These are phyloP conservation scores for Cystobasidium slooffiae DNA, from an alignment of 1,284 basidiomycete genomes.

Conservation along the genomic window DNA sequence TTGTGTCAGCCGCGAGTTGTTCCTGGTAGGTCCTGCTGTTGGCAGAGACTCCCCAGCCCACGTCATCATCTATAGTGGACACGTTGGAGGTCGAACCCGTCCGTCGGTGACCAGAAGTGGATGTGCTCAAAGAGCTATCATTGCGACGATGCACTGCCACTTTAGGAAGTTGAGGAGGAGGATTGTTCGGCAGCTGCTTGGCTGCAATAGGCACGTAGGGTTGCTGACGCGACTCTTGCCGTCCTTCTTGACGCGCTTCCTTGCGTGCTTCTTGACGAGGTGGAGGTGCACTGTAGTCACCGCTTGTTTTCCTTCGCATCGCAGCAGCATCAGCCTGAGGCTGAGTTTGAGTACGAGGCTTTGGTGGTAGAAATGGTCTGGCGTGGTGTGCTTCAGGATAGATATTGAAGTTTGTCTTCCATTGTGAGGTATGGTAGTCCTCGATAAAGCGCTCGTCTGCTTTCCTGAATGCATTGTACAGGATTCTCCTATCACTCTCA, in stretches of 20 bases:
- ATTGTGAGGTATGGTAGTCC: constrained; percentile 5
- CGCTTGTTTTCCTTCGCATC: not conserved
- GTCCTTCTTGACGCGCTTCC: too few relatives aligned
- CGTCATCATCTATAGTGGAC: too few relatives aligned
- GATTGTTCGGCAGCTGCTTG: constrained; percentile 1
- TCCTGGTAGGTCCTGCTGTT: not conserved
- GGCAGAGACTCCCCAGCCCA: not conserved
- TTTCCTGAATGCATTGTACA: constrained; percentile 5
- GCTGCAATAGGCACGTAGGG: not conserved
- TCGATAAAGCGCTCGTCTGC: constrained; percentile 7
- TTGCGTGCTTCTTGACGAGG: not conserved
- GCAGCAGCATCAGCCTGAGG: not conserved
- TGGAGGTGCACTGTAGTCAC: not conserved
- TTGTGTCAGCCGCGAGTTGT: not conserved
- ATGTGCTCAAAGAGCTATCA: not conserved
- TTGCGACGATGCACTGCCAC: not conserved
- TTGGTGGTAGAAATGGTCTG: not conserved
- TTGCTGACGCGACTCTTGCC: not conserved
- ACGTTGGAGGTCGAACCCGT: too few relatives aligned
- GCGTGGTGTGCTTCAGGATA: not conserved
- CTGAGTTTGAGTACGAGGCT: not conserved
- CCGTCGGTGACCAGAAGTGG: not conserved
- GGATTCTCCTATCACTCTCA: not conserved
- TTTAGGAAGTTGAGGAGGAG: not conserved
- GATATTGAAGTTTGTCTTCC: not conserved